phyloP scores from a whole-genome alignment of 139 green algal species.

The Haematococcus sp. region DNA sequence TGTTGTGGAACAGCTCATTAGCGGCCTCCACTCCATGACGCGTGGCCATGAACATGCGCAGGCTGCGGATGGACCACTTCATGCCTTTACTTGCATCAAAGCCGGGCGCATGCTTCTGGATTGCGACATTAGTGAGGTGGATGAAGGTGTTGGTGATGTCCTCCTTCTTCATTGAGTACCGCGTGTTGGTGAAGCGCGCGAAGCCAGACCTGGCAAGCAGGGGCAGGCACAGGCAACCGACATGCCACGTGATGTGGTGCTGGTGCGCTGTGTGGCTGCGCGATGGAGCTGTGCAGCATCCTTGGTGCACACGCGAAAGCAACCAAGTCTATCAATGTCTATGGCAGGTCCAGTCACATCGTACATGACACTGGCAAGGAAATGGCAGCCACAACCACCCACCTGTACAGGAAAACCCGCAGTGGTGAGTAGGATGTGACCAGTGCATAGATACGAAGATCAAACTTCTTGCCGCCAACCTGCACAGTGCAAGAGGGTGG shows the following conservation, averaged over 20 bases:
- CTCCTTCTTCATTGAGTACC: constrained; percentile 55
- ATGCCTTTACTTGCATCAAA: constrained; percentile 44
- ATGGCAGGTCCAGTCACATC: no score
- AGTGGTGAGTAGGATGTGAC: constrained; percentile 71
- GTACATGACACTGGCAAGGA: no score
- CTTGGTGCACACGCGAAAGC: no score
- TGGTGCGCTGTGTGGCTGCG: no score
- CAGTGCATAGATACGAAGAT: constrained; percentile 83
- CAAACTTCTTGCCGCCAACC: constrained; percentile 80
- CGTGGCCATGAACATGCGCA: constrained; percentile 50
- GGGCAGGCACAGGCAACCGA: background rate
- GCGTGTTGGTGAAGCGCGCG: constrained; percentile 72
- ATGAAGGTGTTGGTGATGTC: constrained; percentile 74
- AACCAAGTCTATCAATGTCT: no score
- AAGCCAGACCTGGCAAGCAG: constrained; percentile 67
- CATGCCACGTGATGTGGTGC: no score
- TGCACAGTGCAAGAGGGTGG: constrained; percentile 21
- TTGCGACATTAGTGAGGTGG: constrained; percentile 81
- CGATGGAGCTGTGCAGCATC: no score
- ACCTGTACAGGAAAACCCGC: constrained; percentile 60
- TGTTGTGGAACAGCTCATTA: constrained; percentile 57
- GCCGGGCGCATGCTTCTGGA: constrained; percentile 62
- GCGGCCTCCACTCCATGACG: constrained; percentile 52
- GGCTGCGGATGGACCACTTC: constrained; percentile 53
- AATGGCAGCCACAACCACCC: background rate